Evolutionary conservation across 345 rosid genomes (phyloP).

Genomic region (Mercurialis annua): DNA sequence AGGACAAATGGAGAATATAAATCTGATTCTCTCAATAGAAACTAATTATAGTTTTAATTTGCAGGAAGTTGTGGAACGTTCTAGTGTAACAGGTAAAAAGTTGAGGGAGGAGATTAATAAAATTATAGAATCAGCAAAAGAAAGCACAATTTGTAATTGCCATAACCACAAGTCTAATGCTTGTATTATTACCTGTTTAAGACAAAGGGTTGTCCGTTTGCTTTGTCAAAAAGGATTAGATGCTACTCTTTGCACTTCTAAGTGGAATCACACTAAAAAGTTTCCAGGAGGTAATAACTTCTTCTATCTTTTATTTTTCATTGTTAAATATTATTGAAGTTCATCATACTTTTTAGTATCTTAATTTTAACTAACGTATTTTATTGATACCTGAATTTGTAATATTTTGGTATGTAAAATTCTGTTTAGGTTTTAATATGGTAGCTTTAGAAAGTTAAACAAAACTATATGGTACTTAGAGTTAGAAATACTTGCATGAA

Average conservation of each 20-base stretch:
- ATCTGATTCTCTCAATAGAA: neutral
- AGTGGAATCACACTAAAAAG: constrained; percentile 41
- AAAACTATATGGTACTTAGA: too few species aligned
- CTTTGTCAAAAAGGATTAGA: constrained; percentile 33
- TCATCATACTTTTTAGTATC: too few species aligned
- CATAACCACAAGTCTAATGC: constrained; percentile 20
- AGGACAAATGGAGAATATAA: too few species aligned
- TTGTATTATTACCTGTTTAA: constrained; percentile 33
- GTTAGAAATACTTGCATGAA: too few species aligned
- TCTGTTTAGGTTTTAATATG: too few species aligned
- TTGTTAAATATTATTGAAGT: too few species aligned
- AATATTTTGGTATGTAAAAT: too few species aligned
- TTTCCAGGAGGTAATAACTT: constrained; percentile 37
- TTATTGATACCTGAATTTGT: too few species aligned
- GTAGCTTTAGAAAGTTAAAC: too few species aligned
- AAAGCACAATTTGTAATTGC: constrained; percentile 28
- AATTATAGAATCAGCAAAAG: constrained; percentile 26
- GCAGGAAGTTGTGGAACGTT: constrained; percentile 43
- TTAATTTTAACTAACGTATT: neutral
- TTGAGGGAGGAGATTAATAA: constrained; percentile 32
- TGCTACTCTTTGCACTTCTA: constrained; percentile 36
- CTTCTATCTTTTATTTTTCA: neutral
- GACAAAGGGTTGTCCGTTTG: constrained; percentile 27
- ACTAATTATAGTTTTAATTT: neutral
- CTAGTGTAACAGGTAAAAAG: constrained; percentile 20